Conservation (phyloP, 441 rosid genomes). For the Capsella rubella region DNA sequence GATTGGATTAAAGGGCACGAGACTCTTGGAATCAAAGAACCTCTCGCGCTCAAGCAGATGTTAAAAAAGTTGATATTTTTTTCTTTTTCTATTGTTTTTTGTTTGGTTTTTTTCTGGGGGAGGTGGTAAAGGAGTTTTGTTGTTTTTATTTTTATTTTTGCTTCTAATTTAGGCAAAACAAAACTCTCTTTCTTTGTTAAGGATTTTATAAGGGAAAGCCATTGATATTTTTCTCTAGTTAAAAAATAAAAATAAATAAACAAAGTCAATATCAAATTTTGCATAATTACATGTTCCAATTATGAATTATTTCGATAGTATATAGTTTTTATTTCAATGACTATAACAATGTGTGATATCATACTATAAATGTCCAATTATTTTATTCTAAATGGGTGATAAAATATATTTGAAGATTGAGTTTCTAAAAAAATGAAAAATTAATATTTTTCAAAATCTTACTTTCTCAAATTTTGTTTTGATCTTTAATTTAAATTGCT, state of each 20-base stretch:
- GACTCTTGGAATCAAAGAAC: conserved; percentile 1
- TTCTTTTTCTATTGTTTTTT: neutral
- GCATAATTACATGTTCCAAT: neutral
- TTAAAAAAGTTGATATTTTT: neutral
- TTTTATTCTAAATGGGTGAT: too few species aligned
- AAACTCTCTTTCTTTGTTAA: neutral
- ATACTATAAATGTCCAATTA: neutral
- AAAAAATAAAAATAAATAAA: neutral
- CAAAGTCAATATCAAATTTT: neutral
- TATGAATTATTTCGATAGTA: neutral
- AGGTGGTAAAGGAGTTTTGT: neutral
- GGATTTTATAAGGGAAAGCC: neutral
- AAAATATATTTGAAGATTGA: too few species aligned
- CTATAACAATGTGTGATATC: neutral
- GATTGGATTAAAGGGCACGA: neutral
- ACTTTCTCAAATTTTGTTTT: too few species aligned
- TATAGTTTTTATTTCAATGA: neutral
- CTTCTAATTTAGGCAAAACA: neutral
- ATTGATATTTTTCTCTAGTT: neutral
- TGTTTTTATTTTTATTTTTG: conserved; percentile 22
- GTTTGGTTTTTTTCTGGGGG: neutral
- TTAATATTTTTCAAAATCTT: too few species aligned
- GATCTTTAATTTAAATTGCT: neutral
- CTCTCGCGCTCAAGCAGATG: conserved; percentile 21
- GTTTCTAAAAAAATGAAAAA: too few species aligned